Conservation (phyloP, 2,329 filamentous ascomycete genomes). For the Samsoniella hepiali region DNA sequence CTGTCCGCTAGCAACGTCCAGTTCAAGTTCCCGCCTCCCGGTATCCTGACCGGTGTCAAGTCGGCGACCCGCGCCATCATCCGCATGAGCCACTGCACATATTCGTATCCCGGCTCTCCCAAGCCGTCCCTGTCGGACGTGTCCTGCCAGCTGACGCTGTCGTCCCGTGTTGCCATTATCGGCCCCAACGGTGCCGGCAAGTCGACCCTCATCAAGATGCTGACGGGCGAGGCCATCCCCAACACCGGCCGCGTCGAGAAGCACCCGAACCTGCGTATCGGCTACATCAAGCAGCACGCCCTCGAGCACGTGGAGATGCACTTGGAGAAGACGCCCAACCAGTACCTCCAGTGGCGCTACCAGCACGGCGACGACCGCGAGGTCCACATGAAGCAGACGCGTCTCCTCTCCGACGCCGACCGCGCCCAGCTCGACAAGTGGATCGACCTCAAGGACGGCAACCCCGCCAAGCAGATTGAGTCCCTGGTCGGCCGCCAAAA, state of each 20-base stretch:
- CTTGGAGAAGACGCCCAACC: conserved; percentile 96
- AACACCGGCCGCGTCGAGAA: conserved; percentile 88
- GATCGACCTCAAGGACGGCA: conserved; percentile 81
- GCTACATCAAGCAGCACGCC: conserved; percentile 99
- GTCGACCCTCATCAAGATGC: conserved; percentile 94
- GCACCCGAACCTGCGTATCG: conserved; percentile 96
- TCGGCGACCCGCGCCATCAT: conserved; percentile 91
- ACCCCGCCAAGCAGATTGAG: conserved; percentile 74
- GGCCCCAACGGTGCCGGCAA: conserved; percentile 97
- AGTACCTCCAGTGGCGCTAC: conserved; percentile 98
- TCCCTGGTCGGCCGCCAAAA: conserved; percentile 93
- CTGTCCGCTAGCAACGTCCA: conserved; percentile 82
- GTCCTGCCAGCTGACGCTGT: conserved; percentile 82
- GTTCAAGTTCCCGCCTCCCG: conserved; percentile 97
- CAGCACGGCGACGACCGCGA: conserved; percentile 96
- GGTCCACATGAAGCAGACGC: conserved; percentile 95
- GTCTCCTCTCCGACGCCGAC: conserved; percentile 80
- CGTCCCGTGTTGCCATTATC: conserved; percentile 92
- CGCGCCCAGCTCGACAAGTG: conserved; percentile 87
- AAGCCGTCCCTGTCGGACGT: conserved; percentile 88
- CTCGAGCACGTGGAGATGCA: conserved; percentile 99
- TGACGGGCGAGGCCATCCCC: conserved; percentile 88
- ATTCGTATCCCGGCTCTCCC: conserved; percentile 83
- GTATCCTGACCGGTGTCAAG: conserved; percentile 92
- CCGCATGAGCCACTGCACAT: conserved; percentile 88